Evolutionary conservation across 2,329 filamentous ascomycete species (phyloP).

Genomic region (Alternaria brassicicola): DNA sequence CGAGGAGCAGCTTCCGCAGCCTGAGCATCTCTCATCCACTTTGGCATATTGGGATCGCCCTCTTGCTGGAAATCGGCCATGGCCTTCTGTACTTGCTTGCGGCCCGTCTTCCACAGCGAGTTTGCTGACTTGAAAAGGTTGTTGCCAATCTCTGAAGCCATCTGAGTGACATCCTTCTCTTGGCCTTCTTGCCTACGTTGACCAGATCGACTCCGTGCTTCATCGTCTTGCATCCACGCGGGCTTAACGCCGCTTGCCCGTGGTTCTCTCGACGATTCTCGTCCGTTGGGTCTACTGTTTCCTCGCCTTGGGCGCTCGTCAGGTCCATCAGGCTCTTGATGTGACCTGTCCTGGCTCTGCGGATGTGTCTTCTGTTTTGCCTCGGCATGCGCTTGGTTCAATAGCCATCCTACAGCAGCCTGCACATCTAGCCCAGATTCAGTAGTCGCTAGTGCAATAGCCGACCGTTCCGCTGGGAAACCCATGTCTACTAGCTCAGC

Average conservation of each 20-base stretch:
- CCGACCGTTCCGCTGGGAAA: constrained; percentile 84
- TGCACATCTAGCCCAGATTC: constrained; percentile 81
- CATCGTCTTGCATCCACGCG: constrained; percentile 68
- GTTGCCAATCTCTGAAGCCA: constrained; percentile 80
- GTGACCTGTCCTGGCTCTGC: constrained; percentile 36
- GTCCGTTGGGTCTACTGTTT: constrained; percentile 36
- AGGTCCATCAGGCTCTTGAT: constrained; percentile 32
- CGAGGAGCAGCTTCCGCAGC: constrained; percentile 34
- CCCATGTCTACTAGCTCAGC: constrained; percentile 94
- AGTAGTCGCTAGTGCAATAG: constrained; percentile 77
- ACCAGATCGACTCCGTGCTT: constrained; percentile 56
- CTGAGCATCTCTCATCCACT: constrained; percentile 88
- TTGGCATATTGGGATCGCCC: constrained; percentile 80
- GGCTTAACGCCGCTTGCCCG: constrained; percentile 52
- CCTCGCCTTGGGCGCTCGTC: constrained; percentile 35
- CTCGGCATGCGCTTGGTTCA: constrained; percentile 89
- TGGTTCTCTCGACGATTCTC: constrained; percentile 42
- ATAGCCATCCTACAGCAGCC: constrained; percentile 82
- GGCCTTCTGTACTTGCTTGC: constrained; percentile 90
- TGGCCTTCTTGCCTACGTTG: constrained; percentile 59
- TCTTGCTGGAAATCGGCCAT: constrained; percentile 81
- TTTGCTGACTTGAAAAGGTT: constrained; percentile 93
- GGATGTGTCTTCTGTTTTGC: constrained; percentile 70
- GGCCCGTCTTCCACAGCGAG: constrained; percentile 90
- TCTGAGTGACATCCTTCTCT: constrained; percentile 78